Percentiles rank a stretch among this genome's conserved stretches.
Conservation (phyloP, 495 filamentous ascomycete genomes). For the Daldinia childiae region DNA sequence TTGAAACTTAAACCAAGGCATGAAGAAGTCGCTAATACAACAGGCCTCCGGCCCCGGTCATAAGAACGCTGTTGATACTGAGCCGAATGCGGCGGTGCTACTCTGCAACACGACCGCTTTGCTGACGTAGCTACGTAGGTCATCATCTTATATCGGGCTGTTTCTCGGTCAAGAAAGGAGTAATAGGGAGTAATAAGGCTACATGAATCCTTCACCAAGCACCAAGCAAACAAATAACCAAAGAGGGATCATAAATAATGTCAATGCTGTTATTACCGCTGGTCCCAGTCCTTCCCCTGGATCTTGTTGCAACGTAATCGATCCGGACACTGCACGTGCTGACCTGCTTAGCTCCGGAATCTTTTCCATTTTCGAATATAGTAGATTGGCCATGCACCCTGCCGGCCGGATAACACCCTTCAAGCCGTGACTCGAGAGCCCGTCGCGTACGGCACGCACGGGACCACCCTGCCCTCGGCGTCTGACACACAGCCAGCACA, state of each 20-base stretch:
- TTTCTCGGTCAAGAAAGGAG: slow-evolving; percentile 39
- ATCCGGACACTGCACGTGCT: slow-evolving; percentile 39
- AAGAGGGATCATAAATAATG: slow-evolving; percentile 8
- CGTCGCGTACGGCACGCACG: slow-evolving; percentile 37
- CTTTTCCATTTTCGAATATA: slow-evolving; percentile 44
- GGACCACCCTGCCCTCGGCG: slow-evolving; percentile 35
- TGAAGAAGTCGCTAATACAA: neutral
- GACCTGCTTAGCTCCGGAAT: slow-evolving; percentile 40
- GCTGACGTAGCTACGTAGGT: slow-evolving; percentile 33
- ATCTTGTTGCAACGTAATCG: slow-evolving; percentile 44
- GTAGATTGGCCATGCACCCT: slow-evolving; percentile 39
- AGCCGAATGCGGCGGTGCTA: slow-evolving; percentile 40
- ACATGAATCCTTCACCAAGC: slow-evolving; percentile 33
- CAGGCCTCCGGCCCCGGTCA: slow-evolving; percentile 23
- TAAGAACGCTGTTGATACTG: slow-evolving; percentile 8
- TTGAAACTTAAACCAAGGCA: slow-evolving; percentile 38
- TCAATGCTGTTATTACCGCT: slow-evolving; percentile 12
- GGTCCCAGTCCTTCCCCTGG: slow-evolving; percentile 30
- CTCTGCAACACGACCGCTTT: slow-evolving; percentile 34
- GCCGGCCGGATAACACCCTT: slow-evolving; percentile 42
- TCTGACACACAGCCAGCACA: slow-evolving; percentile 24
- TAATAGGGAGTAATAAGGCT: slow-evolving; percentile 26
- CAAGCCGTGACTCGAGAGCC: slow-evolving; percentile 29
- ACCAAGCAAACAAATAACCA: slow-evolving; percentile 34
- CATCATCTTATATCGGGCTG: slow-evolving; percentile 38